Conservation (phyloP, 805 yeast species). For the Jamesozyma spencerorum region DNA sequence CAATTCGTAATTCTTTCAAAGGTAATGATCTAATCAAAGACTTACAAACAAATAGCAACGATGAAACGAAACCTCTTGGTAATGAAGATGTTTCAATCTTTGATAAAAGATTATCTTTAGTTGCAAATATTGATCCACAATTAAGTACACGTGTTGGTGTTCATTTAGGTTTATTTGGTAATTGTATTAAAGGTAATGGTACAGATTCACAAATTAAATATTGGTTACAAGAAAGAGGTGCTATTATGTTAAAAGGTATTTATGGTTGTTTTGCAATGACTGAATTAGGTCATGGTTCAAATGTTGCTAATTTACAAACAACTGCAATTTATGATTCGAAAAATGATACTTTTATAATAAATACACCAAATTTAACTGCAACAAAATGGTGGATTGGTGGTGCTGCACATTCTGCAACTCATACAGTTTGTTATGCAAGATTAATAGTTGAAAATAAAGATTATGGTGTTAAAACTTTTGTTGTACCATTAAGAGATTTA, state of each 20-base stretch:
- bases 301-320: slow-evolving; percentile 90
- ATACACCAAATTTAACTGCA: slow-evolving; percentile 87
- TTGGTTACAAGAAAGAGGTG: slow-evolving; percentile 71
- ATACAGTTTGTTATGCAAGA: slow-evolving; percentile 77
- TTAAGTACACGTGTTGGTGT: slow-evolving; percentile 78
- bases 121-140: slow-evolving; percentile 68
- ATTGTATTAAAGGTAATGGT: slow-evolving; percentile 80
- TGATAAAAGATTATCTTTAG: slow-evolving; percentile 48
- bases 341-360: slow-evolving; percentile 59
- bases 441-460: slow-evolving; percentile 74
- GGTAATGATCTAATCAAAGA: slow-evolving; percentile 20
- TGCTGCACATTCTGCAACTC: slow-evolving; percentile 91
- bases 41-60: slow-evolving; percentile 15
- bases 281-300: slow-evolving; percentile 87
- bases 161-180: slow-evolving; percentile 75
- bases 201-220: slow-evolving; percentile 72
- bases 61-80: slow-evolving; percentile 10
- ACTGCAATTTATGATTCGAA: slow-evolving; percentile 67
- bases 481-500: slow-evolving; percentile 76
- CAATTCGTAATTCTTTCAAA: slow-evolving; percentile 16
- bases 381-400: slow-evolving; percentile 99
- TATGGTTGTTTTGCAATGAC: slow-evolving; percentile 93
- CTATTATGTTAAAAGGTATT: slow-evolving; percentile 47
- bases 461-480: slow-evolving; percentile 86
- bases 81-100: slow-evolving; percentile 32